These are phyloP conservation scores for Penicillium macrosclerotiorum DNA, from an alignment of 495 filamentous ascomycete genomes.

Conservation along the genomic window DNA sequence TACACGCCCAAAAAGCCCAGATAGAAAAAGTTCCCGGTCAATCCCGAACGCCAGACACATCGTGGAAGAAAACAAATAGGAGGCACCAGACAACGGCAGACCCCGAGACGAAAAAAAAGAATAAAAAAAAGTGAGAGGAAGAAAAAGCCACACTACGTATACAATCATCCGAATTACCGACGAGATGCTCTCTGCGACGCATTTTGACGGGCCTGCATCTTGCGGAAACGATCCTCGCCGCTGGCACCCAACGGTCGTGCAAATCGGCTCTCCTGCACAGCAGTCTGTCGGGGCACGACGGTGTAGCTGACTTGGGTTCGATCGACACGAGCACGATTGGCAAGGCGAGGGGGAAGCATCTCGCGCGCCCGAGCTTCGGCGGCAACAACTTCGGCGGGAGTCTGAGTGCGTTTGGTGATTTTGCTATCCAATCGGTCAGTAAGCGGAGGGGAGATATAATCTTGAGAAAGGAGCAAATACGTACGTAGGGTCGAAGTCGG, in stretches of 20 bases:
- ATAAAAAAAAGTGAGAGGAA: neutral
- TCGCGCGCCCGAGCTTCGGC: slow-evolving; percentile 66
- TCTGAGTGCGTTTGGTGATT: slow-evolving; percentile 45
- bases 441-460: slow-evolving; percentile 3
- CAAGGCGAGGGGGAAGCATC: slow-evolving; percentile 65
- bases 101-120: slow-evolving; percentile 2
- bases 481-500: slow-evolving; percentile 58
- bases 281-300: slow-evolving; percentile 66
- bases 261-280: slow-evolving; percentile 49
- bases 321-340: slow-evolving; percentile 71
- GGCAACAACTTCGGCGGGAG: slow-evolving; percentile 49
- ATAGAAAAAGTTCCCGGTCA: slow-evolving; percentile 13
- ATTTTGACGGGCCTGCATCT: slow-evolving; percentile 71
- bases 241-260: slow-evolving; percentile 66
- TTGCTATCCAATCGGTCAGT: slow-evolving; percentile 33
- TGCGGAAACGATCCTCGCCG: slow-evolving; percentile 77
- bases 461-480: slow-evolving; percentile 8
- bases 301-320: slow-evolving; percentile 75
- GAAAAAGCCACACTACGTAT: slow-evolving; percentile 1
- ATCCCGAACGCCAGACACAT: slow-evolving; percentile 18
- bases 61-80: slow-evolving; percentile 5
- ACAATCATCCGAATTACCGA: slow-evolving; percentile 14
- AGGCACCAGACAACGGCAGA: neutral
- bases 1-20: slow-evolving; percentile 13
- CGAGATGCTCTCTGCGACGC: slow-evolving; percentile 48